phyloP scores from a whole-genome alignment of 163 green algal species.

The Scenedesmus sp. region DNA sequence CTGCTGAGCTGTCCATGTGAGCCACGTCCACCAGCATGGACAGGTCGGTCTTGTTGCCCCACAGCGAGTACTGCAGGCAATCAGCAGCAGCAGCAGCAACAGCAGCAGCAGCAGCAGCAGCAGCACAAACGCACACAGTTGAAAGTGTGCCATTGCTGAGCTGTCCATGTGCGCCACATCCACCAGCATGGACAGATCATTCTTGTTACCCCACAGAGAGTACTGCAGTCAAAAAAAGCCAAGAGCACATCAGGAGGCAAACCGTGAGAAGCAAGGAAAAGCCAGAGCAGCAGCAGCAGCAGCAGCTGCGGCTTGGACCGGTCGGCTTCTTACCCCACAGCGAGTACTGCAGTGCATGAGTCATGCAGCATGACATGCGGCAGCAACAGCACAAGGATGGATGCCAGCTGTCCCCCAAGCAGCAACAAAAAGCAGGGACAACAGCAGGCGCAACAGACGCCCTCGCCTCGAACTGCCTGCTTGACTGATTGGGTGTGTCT shows the following conservation, averaged over 20 bases:
- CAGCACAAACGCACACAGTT: neutral
- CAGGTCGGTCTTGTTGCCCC: constrained; percentile 73
- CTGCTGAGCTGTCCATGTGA: constrained; percentile 41
- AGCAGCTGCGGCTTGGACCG: neutral
- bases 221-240: neutral
- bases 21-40: constrained; percentile 58
- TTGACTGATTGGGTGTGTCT: too few relatives aligned
- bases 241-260: too few relatives aligned
- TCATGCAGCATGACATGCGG: too few relatives aligned
- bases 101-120: neutral
- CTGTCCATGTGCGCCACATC: too few relatives aligned
- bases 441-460: too few relatives aligned
- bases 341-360: too few relatives aligned
- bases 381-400: too few relatives aligned
- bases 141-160: neutral
- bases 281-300: neutral
- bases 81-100: neutral
- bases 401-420: too few relatives aligned
- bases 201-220: too few relatives aligned
- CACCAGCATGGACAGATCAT: too few relatives aligned
- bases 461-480: too few relatives aligned
- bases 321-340: too few relatives aligned
- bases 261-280: neutral
- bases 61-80: constrained; percentile 58
- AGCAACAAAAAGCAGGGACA: neutral